Base-by-base conservation (phyloP, 2,329 filamentous ascomycete genomes). In the Coniella lustricola region DNA sequence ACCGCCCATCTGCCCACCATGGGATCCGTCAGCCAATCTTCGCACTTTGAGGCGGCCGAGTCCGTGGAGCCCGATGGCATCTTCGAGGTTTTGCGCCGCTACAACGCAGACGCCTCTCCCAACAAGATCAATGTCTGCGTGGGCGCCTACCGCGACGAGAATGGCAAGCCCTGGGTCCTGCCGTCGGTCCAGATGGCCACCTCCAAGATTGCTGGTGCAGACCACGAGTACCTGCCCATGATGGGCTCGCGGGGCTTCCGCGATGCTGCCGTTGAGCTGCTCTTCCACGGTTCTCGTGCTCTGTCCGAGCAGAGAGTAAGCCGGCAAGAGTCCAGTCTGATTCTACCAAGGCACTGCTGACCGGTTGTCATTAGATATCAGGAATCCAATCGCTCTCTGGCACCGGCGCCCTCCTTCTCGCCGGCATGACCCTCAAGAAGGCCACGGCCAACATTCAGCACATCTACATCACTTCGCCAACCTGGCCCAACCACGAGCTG, bases 401-500 rank as follows among this genome's bases (percentile, higher is more conserved):
- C 2, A 71, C 69, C 1, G 69, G 69, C 12, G 65, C 68, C 4
- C 59, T 67, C 4, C 56, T 65, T 1, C 57, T 70, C 1, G 64
- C 61, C 0, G 68, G 62, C 1, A 56, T 65, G 10, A 55, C 62
- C 3, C 53, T 70, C 3, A 56, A 52, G 14, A 58, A 61, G 36
- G 58, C 57, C 14, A 54, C 53, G 9, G 50, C 57, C 0, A 54
- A 54, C 2, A 57, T 60, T 1, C 57, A 57, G 20, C 62, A 57
- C 3, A 55, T 71, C 13, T 66, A 62, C 45, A 65, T 71, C 21
- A 64, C 67, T 0, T 60, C 66, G 1, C 68, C 69, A 1, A 69
- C 69, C 0, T 72, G 67, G 67, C 61, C 62, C 7, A 71, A 71
- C 51, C 69, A 72, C 36, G 57, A 63, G 2, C 54, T 64, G 0